Conservation (phyloP, 768 basidiomycete genomes). For the Scleroderma bovista region DNA sequence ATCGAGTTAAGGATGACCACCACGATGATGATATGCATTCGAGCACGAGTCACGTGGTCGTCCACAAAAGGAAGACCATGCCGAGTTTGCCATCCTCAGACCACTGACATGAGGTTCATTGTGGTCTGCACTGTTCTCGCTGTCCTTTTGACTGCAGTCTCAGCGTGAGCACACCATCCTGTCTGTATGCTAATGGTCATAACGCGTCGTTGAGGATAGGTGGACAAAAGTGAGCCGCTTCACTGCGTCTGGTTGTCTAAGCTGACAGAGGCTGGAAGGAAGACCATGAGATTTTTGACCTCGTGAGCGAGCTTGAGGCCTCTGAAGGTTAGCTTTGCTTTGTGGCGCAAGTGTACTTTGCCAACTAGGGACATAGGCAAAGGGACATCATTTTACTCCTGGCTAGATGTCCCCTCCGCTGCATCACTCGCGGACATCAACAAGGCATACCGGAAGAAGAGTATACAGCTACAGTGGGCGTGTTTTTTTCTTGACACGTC, state of each 20-base stretch:
- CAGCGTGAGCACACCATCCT: slow-evolving; percentile 48
- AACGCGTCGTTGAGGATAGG: slow-evolving; percentile 29
- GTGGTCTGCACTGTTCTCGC: slow-evolving; percentile 45
- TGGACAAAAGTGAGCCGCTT: slow-evolving; percentile 60
- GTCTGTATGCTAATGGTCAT: not conserved
- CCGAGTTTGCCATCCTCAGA: too few species aligned
- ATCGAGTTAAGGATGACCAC: slow-evolving; percentile 26
- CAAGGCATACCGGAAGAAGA: slow-evolving; percentile 89
- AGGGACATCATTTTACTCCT: slow-evolving; percentile 94
- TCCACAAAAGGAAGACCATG: too few species aligned
- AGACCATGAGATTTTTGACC: slow-evolving; percentile 95
- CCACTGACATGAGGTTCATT: slow-evolving; percentile 51
- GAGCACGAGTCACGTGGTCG: not conserved
- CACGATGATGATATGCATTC: too few species aligned
- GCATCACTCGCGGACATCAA: slow-evolving; percentile 74
- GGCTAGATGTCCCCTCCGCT: slow-evolving; percentile 73
- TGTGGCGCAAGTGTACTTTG: not conserved
- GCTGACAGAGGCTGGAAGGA: slow-evolving; percentile 42
- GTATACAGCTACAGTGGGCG: slow-evolving; percentile 85
- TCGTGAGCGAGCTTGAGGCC: slow-evolving; percentile 73
- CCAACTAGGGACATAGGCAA: slow-evolving; percentile 43
- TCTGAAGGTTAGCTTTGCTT: slow-evolving; percentile 57
- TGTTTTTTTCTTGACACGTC: not conserved
- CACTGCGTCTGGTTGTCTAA: not conserved
- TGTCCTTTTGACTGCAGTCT: slow-evolving; percentile 44